Percentiles rank a stretch among this genome's conserved stretches.
Evolutionary conservation across 805 yeast species (phyloP).

Genomic region (Komagataella kurtzmanii): DNA sequence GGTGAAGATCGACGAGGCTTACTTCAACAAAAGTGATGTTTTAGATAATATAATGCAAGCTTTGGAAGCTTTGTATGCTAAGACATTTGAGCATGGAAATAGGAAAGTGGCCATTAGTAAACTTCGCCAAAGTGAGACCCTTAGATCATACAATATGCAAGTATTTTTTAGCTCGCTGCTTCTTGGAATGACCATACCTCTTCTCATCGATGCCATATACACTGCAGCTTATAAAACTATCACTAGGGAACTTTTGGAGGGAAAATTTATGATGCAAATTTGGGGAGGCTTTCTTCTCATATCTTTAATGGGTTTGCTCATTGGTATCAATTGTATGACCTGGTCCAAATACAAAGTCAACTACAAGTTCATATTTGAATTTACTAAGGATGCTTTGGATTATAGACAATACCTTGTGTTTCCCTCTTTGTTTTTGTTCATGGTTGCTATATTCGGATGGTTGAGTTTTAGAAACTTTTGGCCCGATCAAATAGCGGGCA

Average conservation of each 20-base stretch:
- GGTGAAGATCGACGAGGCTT: conserved; percentile 41
- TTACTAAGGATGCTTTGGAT: conserved; percentile 56
- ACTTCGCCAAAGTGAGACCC: conserved; percentile 33
- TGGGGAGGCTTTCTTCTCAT: conserved; percentile 86
- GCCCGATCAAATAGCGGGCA: conserved; percentile 45
- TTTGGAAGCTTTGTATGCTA: conserved; percentile 56
- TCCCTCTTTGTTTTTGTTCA: conserved; percentile 44
- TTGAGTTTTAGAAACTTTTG: conserved; percentile 62
- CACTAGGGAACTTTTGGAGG: conserved; percentile 33
- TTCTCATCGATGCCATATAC: conserved; percentile 47
- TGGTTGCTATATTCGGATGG: conserved; percentile 55
- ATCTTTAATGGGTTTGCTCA: conserved; percentile 43
- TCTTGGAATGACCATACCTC: conserved; percentile 59
- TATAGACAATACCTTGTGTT: conserved; percentile 51
- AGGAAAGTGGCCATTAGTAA: conserved; percentile 62
- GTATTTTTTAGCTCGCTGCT: conserved; percentile 54
- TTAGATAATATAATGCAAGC: conserved; percentile 49
- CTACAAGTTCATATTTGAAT: conserved; percentile 86
- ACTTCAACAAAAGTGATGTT: conserved; percentile 49
- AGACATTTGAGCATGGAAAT: conserved; percentile 56
- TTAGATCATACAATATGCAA: conserved; percentile 25
- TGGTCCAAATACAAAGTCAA: conserved; percentile 73
- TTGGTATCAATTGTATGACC: conserved; percentile 54
- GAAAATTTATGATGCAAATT: conserved; percentile 55
- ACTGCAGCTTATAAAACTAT: conserved; percentile 22